Conservation (phyloP, 2,329 filamentous ascomycete species). For the Arthrobotrys iridis region DNA sequence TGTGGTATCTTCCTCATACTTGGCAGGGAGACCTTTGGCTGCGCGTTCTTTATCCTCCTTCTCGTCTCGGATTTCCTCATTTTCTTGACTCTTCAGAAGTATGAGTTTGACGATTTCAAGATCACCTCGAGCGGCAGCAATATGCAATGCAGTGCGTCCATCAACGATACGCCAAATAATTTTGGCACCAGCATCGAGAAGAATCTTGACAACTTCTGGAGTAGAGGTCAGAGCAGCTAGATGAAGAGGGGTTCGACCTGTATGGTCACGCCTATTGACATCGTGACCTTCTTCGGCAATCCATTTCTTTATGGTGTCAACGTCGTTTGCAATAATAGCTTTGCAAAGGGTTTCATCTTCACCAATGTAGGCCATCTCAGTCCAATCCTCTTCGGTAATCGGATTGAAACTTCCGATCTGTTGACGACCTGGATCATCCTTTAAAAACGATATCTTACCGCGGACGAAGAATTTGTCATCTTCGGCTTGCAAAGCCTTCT, state of each 20-base stretch:
- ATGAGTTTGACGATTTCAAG: slow-evolving; percentile 76
- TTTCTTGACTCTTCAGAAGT: slow-evolving; percentile 77
- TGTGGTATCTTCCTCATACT: slow-evolving; percentile 57
- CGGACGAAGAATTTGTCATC: slow-evolving; percentile 78
- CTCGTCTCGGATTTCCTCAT: slow-evolving; percentile 74
- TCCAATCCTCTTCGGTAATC: slow-evolving; percentile 53
- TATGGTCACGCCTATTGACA: slow-evolving; percentile 78
- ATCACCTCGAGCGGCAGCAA: slow-evolving; percentile 77
- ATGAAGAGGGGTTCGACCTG: slow-evolving; percentile 80
- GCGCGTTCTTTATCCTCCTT: slow-evolving; percentile 66
- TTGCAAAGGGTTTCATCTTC: slow-evolving; percentile 81
- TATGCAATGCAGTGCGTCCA: slow-evolving; percentile 82
- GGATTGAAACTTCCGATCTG: slow-evolving; percentile 67
- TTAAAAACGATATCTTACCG: slow-evolving; percentile 77
- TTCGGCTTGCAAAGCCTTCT: slow-evolving; percentile 75
- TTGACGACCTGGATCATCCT: slow-evolving; percentile 83
- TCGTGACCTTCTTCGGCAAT: slow-evolving; percentile 73
- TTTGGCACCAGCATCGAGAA: slow-evolving; percentile 77
- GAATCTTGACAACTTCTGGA: slow-evolving; percentile 72
- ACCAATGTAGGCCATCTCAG: slow-evolving; percentile 83
- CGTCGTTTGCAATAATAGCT: slow-evolving; percentile 79
- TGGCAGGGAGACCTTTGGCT: slow-evolving; percentile 46
- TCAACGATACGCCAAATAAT: slow-evolving; percentile 79
- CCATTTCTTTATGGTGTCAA: slow-evolving; percentile 77
- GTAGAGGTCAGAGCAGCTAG: slow-evolving; percentile 77